Evolutionary conservation across 345 rosid genomes (phyloP).

Genomic region (Eucalyptus regnans): DNA sequence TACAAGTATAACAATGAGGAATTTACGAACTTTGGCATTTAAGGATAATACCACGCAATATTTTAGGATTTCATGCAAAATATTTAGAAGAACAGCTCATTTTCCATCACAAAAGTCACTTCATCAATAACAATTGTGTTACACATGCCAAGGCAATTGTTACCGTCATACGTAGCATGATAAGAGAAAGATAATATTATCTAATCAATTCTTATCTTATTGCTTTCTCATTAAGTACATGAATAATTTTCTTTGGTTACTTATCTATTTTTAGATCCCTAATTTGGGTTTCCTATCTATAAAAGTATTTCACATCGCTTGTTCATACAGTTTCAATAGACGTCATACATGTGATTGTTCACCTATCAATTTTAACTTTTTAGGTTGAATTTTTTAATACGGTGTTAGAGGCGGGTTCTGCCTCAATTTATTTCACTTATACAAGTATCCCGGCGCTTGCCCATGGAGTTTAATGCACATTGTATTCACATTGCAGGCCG

Average conservation of each 20-base stretch:
- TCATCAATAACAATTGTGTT: neutral
- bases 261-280: neutral
- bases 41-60: neutral
- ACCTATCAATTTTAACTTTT: no score
- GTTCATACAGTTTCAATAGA: neutral
- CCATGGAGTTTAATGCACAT: neutral
- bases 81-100: neutral
- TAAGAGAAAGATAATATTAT: neutral
- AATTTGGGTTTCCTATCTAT: neutral
- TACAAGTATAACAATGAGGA: neutral
- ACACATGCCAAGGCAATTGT: neutral
- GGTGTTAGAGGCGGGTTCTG: no score
- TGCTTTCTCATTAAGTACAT: neutral
- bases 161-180: no score
- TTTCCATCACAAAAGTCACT: neutral
- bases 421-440: neutral
- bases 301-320: neutral
- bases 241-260: neutral
- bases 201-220: neutral
- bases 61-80: neutral
- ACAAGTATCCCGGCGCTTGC: neutral
- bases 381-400: no score
- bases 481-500: neutral
- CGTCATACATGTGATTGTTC: neutral
- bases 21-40: neutral